phyloP scores from a whole-genome alignment of 176 grass and related monocot genomes.

The Ensete glaucum region DNA sequence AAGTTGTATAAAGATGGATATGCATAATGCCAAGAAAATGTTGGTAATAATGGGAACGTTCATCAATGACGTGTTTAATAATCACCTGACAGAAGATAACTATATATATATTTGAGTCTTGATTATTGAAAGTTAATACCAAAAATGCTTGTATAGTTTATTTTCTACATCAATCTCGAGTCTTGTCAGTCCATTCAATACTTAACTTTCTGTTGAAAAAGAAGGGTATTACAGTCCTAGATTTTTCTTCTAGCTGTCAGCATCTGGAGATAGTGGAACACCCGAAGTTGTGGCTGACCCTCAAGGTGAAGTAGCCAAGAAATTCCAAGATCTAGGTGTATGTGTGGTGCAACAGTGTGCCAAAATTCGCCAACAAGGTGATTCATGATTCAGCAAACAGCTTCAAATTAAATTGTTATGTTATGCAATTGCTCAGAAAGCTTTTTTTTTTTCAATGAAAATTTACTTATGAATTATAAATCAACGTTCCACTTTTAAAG shows the following conservation, averaged over 20 bases:
- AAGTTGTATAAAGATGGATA: too few relatives aligned
- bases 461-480: background rate
- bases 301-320: slow-evolving; percentile 83
- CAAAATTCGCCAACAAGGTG: slow-evolving; percentile 99
- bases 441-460: background rate
- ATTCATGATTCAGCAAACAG: background rate
- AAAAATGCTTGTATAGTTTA: background rate
- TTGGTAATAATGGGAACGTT: background rate
- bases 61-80: too few relatives aligned
- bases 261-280: slow-evolving; percentile 85
- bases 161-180: too few relatives aligned
- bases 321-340: slow-evolving; percentile 90
- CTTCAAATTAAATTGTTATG: background rate
- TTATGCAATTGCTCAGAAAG: background rate
- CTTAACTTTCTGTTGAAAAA: too few relatives aligned
- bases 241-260: slow-evolving; percentile 55
- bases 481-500: too few relatives aligned
- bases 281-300: slow-evolving; percentile 86
- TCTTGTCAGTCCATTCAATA: too few relatives aligned
- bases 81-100: too few relatives aligned
- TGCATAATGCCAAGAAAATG: background rate
- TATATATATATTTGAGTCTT: background rate
- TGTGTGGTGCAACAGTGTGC: slow-evolving; percentile 98
- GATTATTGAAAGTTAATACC: background rate
- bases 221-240: background rate